Evolutionary conservation across 176 grass and related monocot species (phyloP).

Genomic region (Typha latifolia): DNA sequence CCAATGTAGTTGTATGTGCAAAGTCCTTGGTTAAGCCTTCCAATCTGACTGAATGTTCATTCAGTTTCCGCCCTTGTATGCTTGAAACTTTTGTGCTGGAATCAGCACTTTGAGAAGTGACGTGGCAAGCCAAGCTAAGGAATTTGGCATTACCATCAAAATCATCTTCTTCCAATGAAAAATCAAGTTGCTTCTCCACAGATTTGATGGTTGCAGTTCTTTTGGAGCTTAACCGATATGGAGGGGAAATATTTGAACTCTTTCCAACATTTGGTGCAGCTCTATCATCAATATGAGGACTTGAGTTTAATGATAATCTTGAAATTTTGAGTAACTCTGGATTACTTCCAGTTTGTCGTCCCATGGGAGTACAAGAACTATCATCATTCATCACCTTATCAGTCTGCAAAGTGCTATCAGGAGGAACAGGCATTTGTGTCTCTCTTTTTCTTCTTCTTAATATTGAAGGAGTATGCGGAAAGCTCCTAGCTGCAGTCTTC

Average conservation of each 20-base stretch:
- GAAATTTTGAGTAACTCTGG: slow-evolving; percentile 31
- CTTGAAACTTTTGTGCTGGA: slow-evolving; percentile 13
- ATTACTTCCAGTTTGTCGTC: slow-evolving; percentile 17
- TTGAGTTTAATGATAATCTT: slow-evolving; percentile 22
- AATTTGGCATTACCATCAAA: slow-evolving; percentile 29
- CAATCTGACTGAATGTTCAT: slow-evolving; percentile 21
- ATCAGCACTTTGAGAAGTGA: slow-evolving; percentile 26
- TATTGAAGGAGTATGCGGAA: slow-evolving; percentile 77
- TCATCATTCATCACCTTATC: slow-evolving; percentile 25
- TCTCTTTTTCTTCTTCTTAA: slow-evolving; percentile 72
- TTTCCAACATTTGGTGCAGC: slow-evolving; percentile 17
- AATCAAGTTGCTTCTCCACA: slow-evolving; percentile 84
- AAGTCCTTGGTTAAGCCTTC: slow-evolving; percentile 27
- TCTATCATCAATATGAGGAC: slow-evolving; percentile 28
- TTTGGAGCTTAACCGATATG: slow-evolving; percentile 67
- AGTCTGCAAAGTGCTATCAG: slow-evolving; percentile 29
- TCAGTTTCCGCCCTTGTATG: slow-evolving; percentile 23
- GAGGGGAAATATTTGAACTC: slow-evolving; percentile 69
- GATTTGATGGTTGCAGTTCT: slow-evolving; percentile 52
- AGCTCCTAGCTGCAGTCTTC: slow-evolving; percentile 66
- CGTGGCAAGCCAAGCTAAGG: slow-evolving; percentile 23
- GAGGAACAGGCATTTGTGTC: slow-evolving; percentile 28
- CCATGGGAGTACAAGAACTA: slow-evolving; percentile 38
- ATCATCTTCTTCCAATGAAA: slow-evolving; percentile 39
- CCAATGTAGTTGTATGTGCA: slow-evolving; percentile 19